A percentile compares a stretch with the other conserved stretches of the same genome.
phyloP scores from a whole-genome alignment of 345 rosid genomes.

The Dipteronia sinensis region DNA sequence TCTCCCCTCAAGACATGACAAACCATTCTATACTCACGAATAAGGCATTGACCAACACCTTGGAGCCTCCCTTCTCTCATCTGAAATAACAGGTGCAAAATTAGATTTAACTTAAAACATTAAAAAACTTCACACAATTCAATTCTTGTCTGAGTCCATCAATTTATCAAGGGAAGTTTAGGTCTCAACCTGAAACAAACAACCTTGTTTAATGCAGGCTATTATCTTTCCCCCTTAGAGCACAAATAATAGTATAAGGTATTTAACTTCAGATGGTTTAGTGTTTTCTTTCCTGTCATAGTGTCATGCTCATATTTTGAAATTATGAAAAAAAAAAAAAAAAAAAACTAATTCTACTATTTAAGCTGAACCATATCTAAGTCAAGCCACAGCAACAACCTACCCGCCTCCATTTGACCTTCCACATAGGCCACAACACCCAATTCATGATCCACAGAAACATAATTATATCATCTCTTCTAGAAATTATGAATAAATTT shows the following conservation, averaged over 20 bases:
- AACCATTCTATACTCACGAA: conserved; percentile 84
- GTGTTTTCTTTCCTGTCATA: too few relatives aligned
- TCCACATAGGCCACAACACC: too few relatives aligned
- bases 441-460: too few relatives aligned
- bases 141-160: neutral
- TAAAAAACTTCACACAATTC: neutral
- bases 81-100: conserved; percentile 43
- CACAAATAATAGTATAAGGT: neutral
- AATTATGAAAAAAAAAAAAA: too few relatives aligned
- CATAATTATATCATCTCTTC: too few relatives aligned
- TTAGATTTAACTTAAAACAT: conserved; percentile 10
- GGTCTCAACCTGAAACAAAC: neutral
- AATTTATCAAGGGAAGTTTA: neutral
- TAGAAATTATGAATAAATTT: too few relatives aligned
- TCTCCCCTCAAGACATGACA: conserved; percentile 79
- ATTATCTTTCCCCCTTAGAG: neutral
- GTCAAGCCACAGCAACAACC: too few relatives aligned
- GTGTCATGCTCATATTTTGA: too few relatives aligned
- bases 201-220: neutral
- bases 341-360: too few relatives aligned
- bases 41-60: conserved; percentile 81
- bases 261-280: neutral
- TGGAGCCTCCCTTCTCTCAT: conserved; percentile 88
- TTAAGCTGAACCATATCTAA: too few relatives aligned
- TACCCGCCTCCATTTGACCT: too few relatives aligned